Base-by-base conservation (phyloP, 1,139 yeast genomes). In the Petasospora fabianii region DNA sequence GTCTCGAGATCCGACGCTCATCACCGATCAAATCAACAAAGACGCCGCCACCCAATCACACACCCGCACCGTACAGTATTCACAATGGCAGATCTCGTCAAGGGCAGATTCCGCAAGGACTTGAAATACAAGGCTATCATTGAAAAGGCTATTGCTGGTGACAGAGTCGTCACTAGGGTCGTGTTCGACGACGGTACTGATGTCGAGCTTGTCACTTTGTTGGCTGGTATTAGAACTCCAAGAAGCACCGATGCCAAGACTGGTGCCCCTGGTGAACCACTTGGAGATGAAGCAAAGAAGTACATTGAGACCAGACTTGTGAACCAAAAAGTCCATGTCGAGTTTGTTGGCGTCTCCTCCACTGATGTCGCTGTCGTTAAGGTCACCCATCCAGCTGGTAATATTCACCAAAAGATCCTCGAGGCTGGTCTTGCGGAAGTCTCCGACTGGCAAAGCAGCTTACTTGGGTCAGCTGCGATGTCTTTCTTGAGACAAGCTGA, bases 381-480 rank as follows among this genome's bases (percentile, higher is more conserved):
- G 34, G 53, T 77, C 29, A 61, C 75, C 37, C 80, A 79, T 51
- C 90, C 87, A 39, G 83, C 85, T 11, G 88, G 95, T 7, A 84
- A 84, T 55, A 80, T 86, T 52, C 78, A 84, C 45, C 82, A 80
- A 50, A 75, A 77, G 49, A 63, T 86, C 47, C 68, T 86, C 47
- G 77, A 74, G 45, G 70, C 68, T 43, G 96, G 96, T 9, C 69
- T 79, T 31, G 95, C 83, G 8, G 80, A 79, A 49, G 76, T 85
- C 40, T 77, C 81, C 17, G 95, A 86, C 58, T 84, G 95, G 92
- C 95, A 86, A 59, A 77, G 88, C 1, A 61, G 76, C n/a, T 56
- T 78, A 36, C 65, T 87, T 42, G 96, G 96, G 3, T 66, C 88
- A 6, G 62, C 70, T 28, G 67, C 66, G 31, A 84, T 86, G 90